Evolutionary conservation across 441 rosid genomes (phyloP).

Genomic region (Daphne laureola): DNA sequence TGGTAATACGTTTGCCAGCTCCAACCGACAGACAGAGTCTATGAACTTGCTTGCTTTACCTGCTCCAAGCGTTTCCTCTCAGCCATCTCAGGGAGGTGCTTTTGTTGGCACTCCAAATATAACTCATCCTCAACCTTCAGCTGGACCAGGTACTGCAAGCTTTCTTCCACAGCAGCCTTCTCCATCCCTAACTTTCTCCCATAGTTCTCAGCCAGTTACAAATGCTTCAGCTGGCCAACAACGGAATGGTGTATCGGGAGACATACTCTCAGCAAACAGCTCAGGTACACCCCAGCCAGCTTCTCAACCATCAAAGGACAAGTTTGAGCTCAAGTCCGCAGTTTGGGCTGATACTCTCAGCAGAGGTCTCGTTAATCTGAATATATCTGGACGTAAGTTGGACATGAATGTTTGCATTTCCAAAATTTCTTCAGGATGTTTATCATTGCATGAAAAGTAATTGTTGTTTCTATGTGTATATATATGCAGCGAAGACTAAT

Average conservation of each 20-base stretch:
- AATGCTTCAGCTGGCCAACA: conserved; percentile 37
- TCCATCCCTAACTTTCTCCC: conserved; percentile 2
- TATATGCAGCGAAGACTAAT: conserved; percentile 78
- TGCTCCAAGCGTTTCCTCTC: conserved; percentile 21
- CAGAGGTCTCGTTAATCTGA: conserved; percentile 91
- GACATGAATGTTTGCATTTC: background rate
- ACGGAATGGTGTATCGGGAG: conserved; percentile 39
- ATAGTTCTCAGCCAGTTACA: conserved; percentile 26
- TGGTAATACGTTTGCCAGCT: conserved; percentile 11
- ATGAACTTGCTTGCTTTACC: conserved; percentile 10
- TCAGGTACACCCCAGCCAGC: conserved; percentile 32
- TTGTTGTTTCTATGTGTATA: conserved; percentile 11
- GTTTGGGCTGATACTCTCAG: conserved; percentile 98
- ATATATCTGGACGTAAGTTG: conserved; percentile 94
- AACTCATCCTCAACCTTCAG: conserved; percentile 16
- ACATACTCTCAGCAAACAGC: conserved; percentile 30
- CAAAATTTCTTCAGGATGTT: no score
- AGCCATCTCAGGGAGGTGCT: conserved; percentile 37
- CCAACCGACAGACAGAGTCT: conserved; percentile 27
- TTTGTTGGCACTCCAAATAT: conserved; percentile 26
- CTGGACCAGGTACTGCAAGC: conserved; percentile 35
- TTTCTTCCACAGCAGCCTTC: conserved; percentile 35
- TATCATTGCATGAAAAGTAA: conserved; percentile 8
- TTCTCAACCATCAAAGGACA: conserved; percentile 48
- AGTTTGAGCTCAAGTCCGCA: conserved; percentile 94